phyloP scores from a whole-genome alignment of 257 asterid genomes.

The Rubia yunnanensis region DNA sequence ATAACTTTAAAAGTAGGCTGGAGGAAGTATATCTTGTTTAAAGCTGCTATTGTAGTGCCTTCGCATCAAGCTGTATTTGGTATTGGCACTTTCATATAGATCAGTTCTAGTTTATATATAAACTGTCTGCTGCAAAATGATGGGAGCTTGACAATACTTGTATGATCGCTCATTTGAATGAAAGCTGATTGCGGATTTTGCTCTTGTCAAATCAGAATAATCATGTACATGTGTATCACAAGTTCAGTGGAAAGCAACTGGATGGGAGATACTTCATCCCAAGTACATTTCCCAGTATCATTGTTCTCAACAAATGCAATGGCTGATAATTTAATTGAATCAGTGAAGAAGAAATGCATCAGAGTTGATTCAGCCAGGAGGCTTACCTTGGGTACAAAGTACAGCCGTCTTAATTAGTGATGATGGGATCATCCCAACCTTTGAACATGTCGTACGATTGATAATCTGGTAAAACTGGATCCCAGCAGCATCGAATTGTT shows the following conservation, averaged over 20 bases:
- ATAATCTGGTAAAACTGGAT: too few species aligned
- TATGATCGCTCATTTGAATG: not conserved
- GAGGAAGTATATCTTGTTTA: not conserved
- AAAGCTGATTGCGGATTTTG: not conserved
- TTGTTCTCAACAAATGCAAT: too few species aligned
- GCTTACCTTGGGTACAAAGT: not conserved
- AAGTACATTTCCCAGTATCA: not conserved
- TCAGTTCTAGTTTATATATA: not conserved
- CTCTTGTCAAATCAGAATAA: slow-evolving; percentile 1
- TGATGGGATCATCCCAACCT: too few species aligned
- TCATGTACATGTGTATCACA: too few species aligned
- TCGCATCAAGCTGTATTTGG: not conserved
- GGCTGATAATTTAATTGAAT: not conserved
- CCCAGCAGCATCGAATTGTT: too few species aligned
- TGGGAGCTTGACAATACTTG: not conserved
- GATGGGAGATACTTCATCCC: not conserved
- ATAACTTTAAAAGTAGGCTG: not conserved
- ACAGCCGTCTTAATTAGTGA: not conserved
- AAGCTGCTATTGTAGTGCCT: not conserved
- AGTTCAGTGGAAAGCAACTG: not conserved
- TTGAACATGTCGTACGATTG: too few species aligned
- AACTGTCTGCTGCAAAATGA: not conserved
- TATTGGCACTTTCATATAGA: not conserved
- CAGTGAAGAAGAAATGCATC: not conserved
- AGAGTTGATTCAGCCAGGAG: not conserved